Conservation (phyloP, 2,329 filamentous ascomycete species). For the Albifimbria verrucaria region DNA sequence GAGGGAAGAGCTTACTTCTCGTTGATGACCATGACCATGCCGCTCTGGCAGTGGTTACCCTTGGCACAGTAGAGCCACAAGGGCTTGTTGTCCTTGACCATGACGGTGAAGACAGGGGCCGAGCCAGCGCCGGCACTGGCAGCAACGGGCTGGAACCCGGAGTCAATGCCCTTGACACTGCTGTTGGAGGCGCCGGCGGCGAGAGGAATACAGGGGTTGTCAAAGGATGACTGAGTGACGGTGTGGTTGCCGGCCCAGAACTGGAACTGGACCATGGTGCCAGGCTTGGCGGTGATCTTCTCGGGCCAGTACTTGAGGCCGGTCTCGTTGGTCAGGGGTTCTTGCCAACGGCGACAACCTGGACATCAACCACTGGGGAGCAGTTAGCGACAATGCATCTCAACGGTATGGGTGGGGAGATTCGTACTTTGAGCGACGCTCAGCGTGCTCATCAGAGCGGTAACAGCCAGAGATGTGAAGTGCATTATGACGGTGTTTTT, state of each 20-base stretch:
- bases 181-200: constrained; percentile 38
- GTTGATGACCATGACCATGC: constrained; percentile 77
- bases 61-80: constrained; percentile 80
- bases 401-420: too few relatives aligned
- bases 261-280: constrained; percentile 65
- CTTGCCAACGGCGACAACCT: constrained; percentile 63
- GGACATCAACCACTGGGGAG: constrained; percentile 39
- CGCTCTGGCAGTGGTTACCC: constrained; percentile 68
- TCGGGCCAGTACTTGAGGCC: constrained; percentile 62
- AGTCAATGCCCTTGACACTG: constrained; percentile 59
- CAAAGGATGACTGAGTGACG: constrained; percentile 73
- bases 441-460: constrained; percentile 36
- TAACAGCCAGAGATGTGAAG: constrained; percentile 43
- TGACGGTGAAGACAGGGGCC: constrained; percentile 68
- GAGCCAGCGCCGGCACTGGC: constrained; percentile 39
- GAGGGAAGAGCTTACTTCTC: constrained; percentile 52
- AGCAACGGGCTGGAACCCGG: constrained; percentile 63
- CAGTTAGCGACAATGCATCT: constrained; percentile 5
- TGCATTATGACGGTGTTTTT: constrained; percentile 43
- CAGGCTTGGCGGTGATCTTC: constrained; percentile 59
- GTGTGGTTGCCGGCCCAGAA: constrained; percentile 72
- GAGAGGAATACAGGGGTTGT: constrained; percentile 65
- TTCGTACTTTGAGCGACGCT: constrained; percentile 43
- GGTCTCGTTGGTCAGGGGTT: constrained; percentile 45
- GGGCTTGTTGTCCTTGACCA: constrained; percentile 65